These are phyloP conservation scores for Paraconiothyrium sp. DNA, from an alignment of 2,329 filamentous ascomycete genomes.

Conservation along the genomic window DNA sequence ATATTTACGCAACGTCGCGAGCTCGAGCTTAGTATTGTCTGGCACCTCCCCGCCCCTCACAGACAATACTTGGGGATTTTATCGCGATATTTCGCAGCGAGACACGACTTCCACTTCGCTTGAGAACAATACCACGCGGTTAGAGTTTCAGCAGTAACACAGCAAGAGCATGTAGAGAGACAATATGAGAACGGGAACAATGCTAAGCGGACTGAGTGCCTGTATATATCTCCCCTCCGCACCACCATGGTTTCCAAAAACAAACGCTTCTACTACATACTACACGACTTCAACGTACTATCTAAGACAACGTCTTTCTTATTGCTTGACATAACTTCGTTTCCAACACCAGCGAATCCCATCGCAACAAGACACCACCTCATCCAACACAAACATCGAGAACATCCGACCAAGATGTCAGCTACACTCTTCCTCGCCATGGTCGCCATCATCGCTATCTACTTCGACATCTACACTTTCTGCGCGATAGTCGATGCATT, in stretches of 20 bases:
- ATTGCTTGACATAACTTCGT: background rate
- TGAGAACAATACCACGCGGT: background rate
- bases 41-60: background rate
- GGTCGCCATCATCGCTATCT: background rate
- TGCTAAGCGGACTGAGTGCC: background rate
- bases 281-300: background rate
- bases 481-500: background rate
- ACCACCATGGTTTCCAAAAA: background rate
- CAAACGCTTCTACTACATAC: background rate
- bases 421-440: background rate
- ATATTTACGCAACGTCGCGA: background rate
- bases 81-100: background rate
- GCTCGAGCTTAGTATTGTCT: background rate
- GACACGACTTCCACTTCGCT: no score
- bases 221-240: background rate
- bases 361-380: no score
- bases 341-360: background rate
- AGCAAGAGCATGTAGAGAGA: background rate
- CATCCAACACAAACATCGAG: no score
- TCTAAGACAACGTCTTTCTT: background rate
- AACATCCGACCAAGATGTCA: background rate
- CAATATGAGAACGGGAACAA: conserved; percentile 3
- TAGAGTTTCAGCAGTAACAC: background rate
- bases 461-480: background rate
- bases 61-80: background rate